Conservation (phyloP, 768 basidiomycete species). For the Peribolospora kevripleyi region DNA sequence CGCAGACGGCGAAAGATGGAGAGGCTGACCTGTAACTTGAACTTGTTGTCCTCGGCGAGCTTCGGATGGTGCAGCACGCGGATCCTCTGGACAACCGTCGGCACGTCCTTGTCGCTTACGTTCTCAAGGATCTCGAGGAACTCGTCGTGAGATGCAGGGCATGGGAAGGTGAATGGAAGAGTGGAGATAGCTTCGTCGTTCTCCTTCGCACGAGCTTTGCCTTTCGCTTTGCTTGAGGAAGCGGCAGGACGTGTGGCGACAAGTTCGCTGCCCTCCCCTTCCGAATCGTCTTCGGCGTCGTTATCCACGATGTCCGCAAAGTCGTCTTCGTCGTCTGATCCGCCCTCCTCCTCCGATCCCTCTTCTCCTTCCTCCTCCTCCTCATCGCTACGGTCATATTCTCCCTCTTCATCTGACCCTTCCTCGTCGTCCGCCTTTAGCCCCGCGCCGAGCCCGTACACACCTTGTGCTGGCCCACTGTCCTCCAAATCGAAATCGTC, state of each 20-base stretch:
- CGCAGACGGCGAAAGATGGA: neutral
- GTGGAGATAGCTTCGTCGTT: slow-evolving; percentile 5
- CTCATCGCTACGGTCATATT: slow-evolving; percentile 19
- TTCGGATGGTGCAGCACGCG: slow-evolving; percentile 77
- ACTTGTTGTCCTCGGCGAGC: slow-evolving; percentile 71
- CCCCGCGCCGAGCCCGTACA: slow-evolving; percentile 13
- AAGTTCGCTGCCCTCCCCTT: slow-evolving; percentile 15
- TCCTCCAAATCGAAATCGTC: slow-evolving; percentile 35
- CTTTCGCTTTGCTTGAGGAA: slow-evolving; percentile 8
- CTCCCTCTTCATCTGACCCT: slow-evolving; percentile 17
- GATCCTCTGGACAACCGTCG: slow-evolving; percentile 67
- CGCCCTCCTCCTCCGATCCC: slow-evolving; percentile 22
- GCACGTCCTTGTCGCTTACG: slow-evolving; percentile 36
- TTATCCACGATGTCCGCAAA: slow-evolving; percentile 4
- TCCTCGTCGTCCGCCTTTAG: slow-evolving; percentile 25
- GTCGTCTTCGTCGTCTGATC: slow-evolving; percentile 22
- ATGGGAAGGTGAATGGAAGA: slow-evolving; percentile 78
- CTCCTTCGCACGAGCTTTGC: neutral
- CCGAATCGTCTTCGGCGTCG: slow-evolving; percentile 15
- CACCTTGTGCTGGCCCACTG: slow-evolving; percentile 11
- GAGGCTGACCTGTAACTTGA: slow-evolving; percentile 52
- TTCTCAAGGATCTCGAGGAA: slow-evolving; percentile 60
- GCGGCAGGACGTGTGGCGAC: slow-evolving; percentile 4
- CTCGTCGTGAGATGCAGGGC: slow-evolving; percentile 64
- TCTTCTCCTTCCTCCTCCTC: slow-evolving; percentile 20